Evolutionary conservation across 129 eudicot genomes (phyloP).

Genomic region (carrot (Daucus carota)): DNA sequence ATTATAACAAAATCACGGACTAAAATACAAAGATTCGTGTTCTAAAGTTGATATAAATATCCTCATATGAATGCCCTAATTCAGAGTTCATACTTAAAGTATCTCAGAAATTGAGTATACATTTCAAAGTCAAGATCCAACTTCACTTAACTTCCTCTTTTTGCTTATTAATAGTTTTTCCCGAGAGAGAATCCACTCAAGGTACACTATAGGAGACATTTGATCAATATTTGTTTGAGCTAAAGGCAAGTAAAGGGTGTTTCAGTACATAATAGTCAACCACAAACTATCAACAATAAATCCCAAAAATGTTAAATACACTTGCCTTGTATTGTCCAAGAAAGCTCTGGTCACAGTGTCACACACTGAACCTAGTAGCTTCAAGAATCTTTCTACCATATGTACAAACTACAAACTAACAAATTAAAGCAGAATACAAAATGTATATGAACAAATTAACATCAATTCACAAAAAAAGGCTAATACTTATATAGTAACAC

Average conservation of each 20-base stretch:
- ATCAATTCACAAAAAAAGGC: not conserved
- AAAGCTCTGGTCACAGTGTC: too few relatives aligned
- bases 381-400: not conserved
- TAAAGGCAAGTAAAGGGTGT: constrained; percentile 1
- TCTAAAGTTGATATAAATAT: not conserved
- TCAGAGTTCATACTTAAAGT: not conserved
- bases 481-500: not conserved
- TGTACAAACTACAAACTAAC: too few relatives aligned
- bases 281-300: not conserved
- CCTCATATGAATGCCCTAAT: not conserved
- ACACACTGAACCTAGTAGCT: not conserved
- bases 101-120: not conserved
- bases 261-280: not conserved
- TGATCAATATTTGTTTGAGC: not conserved
- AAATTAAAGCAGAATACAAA: not conserved
- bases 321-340: too few relatives aligned
- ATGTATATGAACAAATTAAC: not conserved
- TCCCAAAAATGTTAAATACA: not conserved
- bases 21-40: not conserved
- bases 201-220: not conserved
- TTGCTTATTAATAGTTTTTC: not conserved
- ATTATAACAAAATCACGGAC: too few relatives aligned
- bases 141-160: not conserved
- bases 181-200: not conserved
- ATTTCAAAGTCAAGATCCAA: not conserved